Evolutionary conservation across 805 yeast species (phyloP), one percentile per base, ranked within the genome.

Genomic region (Millerozyma miso): DNA sequence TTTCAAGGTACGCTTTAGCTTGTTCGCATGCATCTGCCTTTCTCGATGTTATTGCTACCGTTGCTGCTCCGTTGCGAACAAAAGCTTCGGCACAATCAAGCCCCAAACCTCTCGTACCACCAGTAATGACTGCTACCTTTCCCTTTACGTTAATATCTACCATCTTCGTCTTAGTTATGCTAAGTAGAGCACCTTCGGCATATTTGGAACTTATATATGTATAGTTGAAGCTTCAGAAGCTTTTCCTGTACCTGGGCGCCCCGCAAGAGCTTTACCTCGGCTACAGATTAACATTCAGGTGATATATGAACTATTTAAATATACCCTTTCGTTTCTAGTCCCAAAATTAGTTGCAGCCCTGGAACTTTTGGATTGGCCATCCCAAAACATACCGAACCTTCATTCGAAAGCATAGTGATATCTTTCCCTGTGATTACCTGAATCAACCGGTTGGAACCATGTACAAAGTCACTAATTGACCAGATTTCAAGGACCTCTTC

Each of bases 51-150:
- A 85, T 74, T 46, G 78, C 78, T 18, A 84, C 79, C 19, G 75
- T 65, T 31, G 76, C 63, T 3, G 86, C 87, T 1, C 88, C 88
- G 44, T 79, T 77, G 37, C 65, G 58, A 4, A 83, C 74, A 34
- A 81, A 69, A 1, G 78, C 79, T 55, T 81, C 86, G 14, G 87
- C 86, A 61, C 83, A 79, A 55, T 78, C 63, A 35, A 80, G 74
- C 0, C 91, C 91, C 38, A 84, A 76, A 0, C 91, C 91, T 52
- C 90, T 69, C 19, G 88, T 78, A 20, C 89, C 88, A 3, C 89
- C 90, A 4, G 90, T 83, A 47, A 83, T 71, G 4, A 79, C 77
- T 0, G 84, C 88, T 7, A 74, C 71, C 60, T 81, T 83, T 13
- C 84, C 86, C 46, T 78, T 63, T 32, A 79, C 80, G 51, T 69